These are phyloP conservation scores for Rhodosporidiobolus sp. DNA, from an alignment of 768 basidiomycete species.

Conservation along the genomic window DNA sequence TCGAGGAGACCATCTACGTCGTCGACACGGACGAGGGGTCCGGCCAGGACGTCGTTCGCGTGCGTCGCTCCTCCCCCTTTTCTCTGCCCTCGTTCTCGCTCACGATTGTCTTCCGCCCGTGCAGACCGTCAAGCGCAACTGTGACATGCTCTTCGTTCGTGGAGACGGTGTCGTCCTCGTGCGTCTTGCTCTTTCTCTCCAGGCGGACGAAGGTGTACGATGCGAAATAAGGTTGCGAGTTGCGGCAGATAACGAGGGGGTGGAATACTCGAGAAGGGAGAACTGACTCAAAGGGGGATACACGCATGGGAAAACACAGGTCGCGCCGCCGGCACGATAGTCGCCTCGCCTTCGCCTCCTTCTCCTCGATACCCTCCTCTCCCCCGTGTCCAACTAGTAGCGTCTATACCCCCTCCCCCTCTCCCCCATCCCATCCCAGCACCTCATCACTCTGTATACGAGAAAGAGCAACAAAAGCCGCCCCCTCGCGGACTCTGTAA, in stretches of 20 bases:
- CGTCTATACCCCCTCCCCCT: background rate
- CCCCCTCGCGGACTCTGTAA: background rate
- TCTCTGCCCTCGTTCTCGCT: background rate
- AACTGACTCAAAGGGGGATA: background rate
- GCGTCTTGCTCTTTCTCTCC: conserved; percentile 45
- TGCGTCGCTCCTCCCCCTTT: conserved; percentile 45
- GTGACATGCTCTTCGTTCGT: conserved; percentile 97
- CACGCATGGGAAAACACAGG: too few relatives aligned
- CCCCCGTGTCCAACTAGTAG: background rate
- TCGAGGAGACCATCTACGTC: conserved; percentile 94
- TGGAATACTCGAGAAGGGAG: background rate
- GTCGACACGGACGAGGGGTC: conserved; percentile 77
- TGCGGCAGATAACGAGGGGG: conserved; percentile 6
- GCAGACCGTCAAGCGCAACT: conserved; percentile 85
- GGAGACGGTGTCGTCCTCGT: conserved; percentile 97
- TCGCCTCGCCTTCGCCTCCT: background rate
- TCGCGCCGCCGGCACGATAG: conserved; percentile 35
- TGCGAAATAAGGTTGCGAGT: background rate
- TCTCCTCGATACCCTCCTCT: background rate
- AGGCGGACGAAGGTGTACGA: background rate
- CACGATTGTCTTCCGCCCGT: background rate
- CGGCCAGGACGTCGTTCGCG: conserved; percentile 59
- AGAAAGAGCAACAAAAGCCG: too few relatives aligned
- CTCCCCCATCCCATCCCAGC: background rate
- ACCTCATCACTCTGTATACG: background rate